A percentile compares a stretch with the other conserved stretches of the same genome.
Evolutionary conservation across 225 moss, liverwort and hornwort genomes (phyloP).

Genomic region (Bryum argenteum): DNA sequence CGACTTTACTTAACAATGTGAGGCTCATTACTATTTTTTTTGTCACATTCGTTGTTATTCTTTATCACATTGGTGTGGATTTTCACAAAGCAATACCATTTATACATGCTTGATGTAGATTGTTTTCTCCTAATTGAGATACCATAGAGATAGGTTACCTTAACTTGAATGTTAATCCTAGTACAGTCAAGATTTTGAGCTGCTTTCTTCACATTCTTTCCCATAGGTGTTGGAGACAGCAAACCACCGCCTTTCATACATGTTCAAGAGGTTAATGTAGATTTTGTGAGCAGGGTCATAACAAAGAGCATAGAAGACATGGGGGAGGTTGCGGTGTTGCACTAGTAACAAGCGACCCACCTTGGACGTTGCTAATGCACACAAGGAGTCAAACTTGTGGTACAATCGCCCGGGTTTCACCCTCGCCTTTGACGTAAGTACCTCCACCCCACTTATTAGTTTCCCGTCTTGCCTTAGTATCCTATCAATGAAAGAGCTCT

Average conservation of each 20-base stretch:
- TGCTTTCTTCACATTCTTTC: constrained; percentile 13
- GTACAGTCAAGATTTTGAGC: background rate
- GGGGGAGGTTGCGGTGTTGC: constrained; percentile 44
- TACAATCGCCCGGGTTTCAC: constrained; percentile 49
- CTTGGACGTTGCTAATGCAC: constrained; percentile 42
- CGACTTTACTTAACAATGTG: too few species aligned
- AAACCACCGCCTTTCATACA: constrained; percentile 55
- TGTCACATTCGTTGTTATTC: too few species aligned
- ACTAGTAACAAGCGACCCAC: constrained; percentile 43
- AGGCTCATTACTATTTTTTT: too few species aligned
- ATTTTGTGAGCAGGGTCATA: constrained; percentile 38
- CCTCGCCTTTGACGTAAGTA: background rate
- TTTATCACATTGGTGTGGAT: too few species aligned
- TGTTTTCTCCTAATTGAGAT: too few species aligned
- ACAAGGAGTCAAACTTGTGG: constrained; percentile 60
- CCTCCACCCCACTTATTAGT: constrained; percentile 52
- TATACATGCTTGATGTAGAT: too few species aligned
- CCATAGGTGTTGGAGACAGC: constrained; percentile 44
- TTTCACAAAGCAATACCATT: too few species aligned
- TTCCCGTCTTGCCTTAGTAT: constrained; percentile 41
- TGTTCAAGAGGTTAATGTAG: constrained; percentile 45
- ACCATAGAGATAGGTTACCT: background rate
- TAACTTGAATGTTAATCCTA: background rate
- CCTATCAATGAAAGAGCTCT: background rate
- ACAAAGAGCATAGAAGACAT: constrained; percentile 46